Conservation (phyloP, 2,329 filamentous ascomycete genomes). For the Pyricularia sp. region DNA sequence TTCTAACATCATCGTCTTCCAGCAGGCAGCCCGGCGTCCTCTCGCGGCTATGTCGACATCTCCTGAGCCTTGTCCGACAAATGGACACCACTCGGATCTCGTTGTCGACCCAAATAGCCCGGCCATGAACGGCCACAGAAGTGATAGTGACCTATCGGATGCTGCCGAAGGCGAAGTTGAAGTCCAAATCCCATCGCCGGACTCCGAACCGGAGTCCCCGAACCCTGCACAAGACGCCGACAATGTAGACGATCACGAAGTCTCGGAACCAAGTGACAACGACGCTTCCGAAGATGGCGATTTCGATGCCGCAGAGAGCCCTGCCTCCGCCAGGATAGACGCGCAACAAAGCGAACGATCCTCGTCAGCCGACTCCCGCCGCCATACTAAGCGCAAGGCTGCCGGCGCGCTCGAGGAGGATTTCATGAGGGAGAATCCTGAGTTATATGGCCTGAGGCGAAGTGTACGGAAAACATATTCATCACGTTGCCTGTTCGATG, state of each 20-base stretch:
- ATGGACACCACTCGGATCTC: conserved; percentile 54
- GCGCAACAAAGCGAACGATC: conserved; percentile 45
- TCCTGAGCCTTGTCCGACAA: conserved; percentile 51
- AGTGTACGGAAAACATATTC: conserved; percentile 53
- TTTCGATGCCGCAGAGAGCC: conserved; percentile 63
- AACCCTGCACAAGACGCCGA: conserved; percentile 22
- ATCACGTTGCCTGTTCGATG: not conserved
- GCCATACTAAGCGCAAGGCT: conserved; percentile 64
- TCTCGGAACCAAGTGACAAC: conserved; percentile 37
- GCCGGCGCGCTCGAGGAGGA: conserved; percentile 59
- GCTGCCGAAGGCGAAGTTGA: conserved; percentile 30
- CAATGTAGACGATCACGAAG: conserved; percentile 30
- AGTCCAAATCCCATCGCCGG: conserved; percentile 18
- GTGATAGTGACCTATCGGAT: conserved; percentile 72
- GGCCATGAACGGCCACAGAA: conserved; percentile 37
- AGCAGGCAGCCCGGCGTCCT: conserved; percentile 55
- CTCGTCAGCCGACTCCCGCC: conserved; percentile 61
- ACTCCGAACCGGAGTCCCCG: conserved; percentile 19
- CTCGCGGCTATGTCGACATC: conserved; percentile 55
- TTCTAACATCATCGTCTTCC: conserved; percentile 38
- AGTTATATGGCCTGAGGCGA: conserved; percentile 86
- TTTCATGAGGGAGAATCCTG: conserved; percentile 83
- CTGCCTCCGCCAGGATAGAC: conserved; percentile 37
- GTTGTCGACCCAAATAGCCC: conserved; percentile 32
- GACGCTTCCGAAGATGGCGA: conserved; percentile 61